Evolutionary conservation across 371 early-diverging fungal species (phyloP), one percentile per base, ranked within the genome.

Genomic region (Mucor plumbeus): DNA sequence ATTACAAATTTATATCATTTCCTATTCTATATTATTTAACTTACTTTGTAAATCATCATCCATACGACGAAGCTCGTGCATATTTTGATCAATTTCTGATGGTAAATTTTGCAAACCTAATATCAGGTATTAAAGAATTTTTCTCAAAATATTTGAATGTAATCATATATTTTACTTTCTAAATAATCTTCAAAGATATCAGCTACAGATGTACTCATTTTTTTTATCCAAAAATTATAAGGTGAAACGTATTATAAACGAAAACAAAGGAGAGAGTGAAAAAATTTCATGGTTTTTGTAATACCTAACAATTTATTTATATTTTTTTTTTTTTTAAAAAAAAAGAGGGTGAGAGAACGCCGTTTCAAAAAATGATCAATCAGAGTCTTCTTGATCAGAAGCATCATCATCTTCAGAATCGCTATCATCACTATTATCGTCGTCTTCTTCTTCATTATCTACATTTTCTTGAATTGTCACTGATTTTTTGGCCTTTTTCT

Each of bases 31-130:
- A 4, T 33, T 26, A 39, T n/a, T n/a, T 1, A 14, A 1, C 36
- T 63, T 77, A 77, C 77, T 62, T 64, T 77, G 74, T 33, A 73
- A 67, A 47, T 77, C 77, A 34, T 77, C 77, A 63, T 77, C 77
- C 73, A 77, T 73, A 6, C 69, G 68, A n/a, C 77, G 66, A 34
- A 77, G 63, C 43, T 77, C 77, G 53, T 73, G 71, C 77, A 77
- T 77, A 65, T 77, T 73, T 68, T 77, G 77, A 65, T 77, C 73
- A 47, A 77, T 67, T 62, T 77, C 77, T 36, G 74, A 77, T 31
- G 77, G 77, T 34, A 77, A 61, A 64, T 77, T 77, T 55, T 73
- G 71, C 55, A 77, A 59, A 64, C 73, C 77, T 77, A 67, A 58
- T 58, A 11, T 56, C 19, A 56, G 13, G 44, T 38, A 31, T 36